Base-by-base conservation (phyloP, 2,329 filamentous ascomycete genomes). In the Paracamarosporium sp. region DNA sequence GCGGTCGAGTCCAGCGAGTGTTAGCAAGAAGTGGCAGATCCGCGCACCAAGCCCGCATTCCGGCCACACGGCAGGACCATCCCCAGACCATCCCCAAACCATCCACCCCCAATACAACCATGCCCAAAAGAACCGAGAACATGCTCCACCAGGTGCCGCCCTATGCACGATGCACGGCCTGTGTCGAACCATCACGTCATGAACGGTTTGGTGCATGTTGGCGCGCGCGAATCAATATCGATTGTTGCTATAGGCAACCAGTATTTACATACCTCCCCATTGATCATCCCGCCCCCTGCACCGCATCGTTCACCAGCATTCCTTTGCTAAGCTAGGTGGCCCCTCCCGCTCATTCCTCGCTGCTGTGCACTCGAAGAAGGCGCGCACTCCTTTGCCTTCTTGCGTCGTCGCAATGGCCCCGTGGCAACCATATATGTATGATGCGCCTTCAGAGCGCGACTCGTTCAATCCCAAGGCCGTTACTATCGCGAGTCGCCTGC, bases 401-500 rank as follows among this genome's bases (percentile, higher is more conserved):
- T 62, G 56, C 57, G 47, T 64, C 54, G 41, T 65, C 61, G 68
- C 55, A 70, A 80, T 67, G 64, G 71, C 71, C 68, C 82, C 82
- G 70, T 80, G 82, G 69, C 85, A 85, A 76, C 91, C 91, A 54
- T 95, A 89, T 80, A 83, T 94, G 76, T 95, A 95, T 78, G 85
- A 88, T 78, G 68, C 84, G 62, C 59, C 70, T 25, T 48, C 45
- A 1, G 61, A 71, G 57, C 72, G 82, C 67, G 82, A 86, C 71
- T 79, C 81, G n/a, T 96, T 96, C 77, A 93, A 97, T 69, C 93
- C 94, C 47, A 96, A 93, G 76, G 90, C 91, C 58, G 85, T 93
- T 47, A 93, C 92, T 22, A 85, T 92, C 72, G 90, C 91, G 61
- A 94, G 90, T 78, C 91, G 86, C 81, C 81, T 87, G 70, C 85